Evolutionary conservation across 2,329 filamentous ascomycete species (phyloP), one percentile per base, ranked within the genome.

Genomic region (Aspergillus hiratsukae): DNA sequence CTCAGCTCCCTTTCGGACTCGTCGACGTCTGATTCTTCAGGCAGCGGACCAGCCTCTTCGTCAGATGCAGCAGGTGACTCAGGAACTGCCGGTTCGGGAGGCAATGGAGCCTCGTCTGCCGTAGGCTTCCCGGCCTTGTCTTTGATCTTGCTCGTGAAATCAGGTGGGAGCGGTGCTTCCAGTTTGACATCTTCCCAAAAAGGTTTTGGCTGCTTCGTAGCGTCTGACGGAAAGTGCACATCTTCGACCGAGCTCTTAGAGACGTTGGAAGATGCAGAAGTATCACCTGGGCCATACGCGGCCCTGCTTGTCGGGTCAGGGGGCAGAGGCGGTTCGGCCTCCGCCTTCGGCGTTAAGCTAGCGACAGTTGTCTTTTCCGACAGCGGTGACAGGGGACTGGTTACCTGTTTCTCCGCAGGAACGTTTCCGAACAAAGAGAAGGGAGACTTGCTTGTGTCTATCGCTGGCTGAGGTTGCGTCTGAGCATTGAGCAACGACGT

Each of bases 271-370:
- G 77, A 79, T 8, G 72, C 75, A 3, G 78, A 78, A n/a, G 77
- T 79, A 57, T 80, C 78, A 4, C 77, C 78, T 27, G 77, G 72
- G 8, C 73, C 73, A 63, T 79, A 80, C 11, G 62, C 70, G 40
- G 69, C 71, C 63, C 74, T 78, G 58, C 75, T 80, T n/a, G 75
- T 77, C 4, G 78, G 61, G 43, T 80, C 77, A 17, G 78, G 78
- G 4, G 78, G 78, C 37, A 80, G 64, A 9, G 78, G 78, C 9
- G 69, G 58, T 40, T 69, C 63, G 19, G 69, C 64, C 25, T 74
- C 71, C 55, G 66, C 66, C 54, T 72, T 77, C 27, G 74, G 69
- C 21, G 66, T 63, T 53, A 68, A 51, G 60, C 61, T 59, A 52
- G 62, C 63, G 45, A 64, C 46, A 40, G 60, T 65, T 14, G 69